Conservation (phyloP, 2,329 filamentous ascomycete species). For the Berkeleyomyces basicola region DNA sequence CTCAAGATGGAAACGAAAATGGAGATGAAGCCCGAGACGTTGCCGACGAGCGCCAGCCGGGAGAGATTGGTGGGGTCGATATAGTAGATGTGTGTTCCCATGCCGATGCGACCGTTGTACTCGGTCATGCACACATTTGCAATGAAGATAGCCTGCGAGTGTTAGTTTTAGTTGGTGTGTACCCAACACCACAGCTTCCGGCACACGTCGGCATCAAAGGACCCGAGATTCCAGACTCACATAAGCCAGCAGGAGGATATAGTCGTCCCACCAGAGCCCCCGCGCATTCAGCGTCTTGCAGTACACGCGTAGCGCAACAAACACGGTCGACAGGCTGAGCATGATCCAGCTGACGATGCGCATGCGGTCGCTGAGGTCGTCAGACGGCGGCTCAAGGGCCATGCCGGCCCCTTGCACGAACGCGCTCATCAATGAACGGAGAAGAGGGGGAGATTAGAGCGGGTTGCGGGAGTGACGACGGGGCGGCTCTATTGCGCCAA, state of each 20-base stretch:
- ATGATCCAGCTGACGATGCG: slow-evolving; percentile 16
- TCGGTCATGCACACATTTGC: slow-evolving; percentile 11
- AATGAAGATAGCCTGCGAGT: slow-evolving; percentile 11
- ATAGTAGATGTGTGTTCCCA: slow-evolving; percentile 15
- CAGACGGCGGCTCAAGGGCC: not conserved
- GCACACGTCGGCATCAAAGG: not conserved
- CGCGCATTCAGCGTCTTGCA: slow-evolving; percentile 17
- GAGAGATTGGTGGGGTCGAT: not conserved
- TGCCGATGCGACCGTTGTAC: slow-evolving; percentile 12
- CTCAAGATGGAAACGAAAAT: slow-evolving; percentile 18
- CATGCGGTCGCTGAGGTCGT: slow-evolving; percentile 13
- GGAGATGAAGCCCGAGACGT: slow-evolving; percentile 16
- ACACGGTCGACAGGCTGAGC: slow-evolving; percentile 14
- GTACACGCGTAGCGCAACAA: slow-evolving; percentile 16
- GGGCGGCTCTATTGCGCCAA: not conserved
- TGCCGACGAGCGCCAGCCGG: slow-evolving; percentile 13
- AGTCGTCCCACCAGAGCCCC: slow-evolving; percentile 20
- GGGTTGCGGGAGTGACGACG: not conserved
- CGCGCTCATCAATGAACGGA: slow-evolving; percentile 6
- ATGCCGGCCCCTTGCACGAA: slow-evolving; percentile 1
- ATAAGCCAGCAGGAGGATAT: slow-evolving; percentile 17
- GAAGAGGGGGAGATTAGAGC: not conserved
- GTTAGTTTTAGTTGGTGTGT: not conserved
- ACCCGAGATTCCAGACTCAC: slow-evolving; percentile 15
- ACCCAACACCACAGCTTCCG: not conserved